Base-by-base conservation (phyloP, 169 alveolate species). In the Eimeria sp. region DNA sequence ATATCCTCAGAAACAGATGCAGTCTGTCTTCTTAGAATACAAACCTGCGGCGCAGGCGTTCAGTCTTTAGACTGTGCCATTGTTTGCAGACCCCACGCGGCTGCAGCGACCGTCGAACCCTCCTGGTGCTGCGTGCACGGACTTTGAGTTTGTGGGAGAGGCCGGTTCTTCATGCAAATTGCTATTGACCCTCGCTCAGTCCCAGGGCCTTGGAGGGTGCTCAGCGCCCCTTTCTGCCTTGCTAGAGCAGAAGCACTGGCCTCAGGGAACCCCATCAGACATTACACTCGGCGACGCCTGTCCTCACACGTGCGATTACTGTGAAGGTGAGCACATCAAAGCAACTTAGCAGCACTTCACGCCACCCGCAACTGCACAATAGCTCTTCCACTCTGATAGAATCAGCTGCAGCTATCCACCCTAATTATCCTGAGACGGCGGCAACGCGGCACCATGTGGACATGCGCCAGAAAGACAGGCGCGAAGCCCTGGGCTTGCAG, bases 131-230 rank as follows among this genome's bases (percentile, higher is more conserved):
- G 80, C 93, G 2, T 85, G 93, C 49, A 85, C 93, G 77, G 93
- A 85, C 93, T 85, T 85, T 64, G 93, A 85, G 82, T 85, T 85
- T 85, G 93, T 85, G 82, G 93, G 80, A 64, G 93, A 85, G 37
- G 77, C 93, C 9, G 93, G 93, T 11, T 85, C 93, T 13, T 85
- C 93, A 52, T 85, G 93, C 66, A 85, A 85, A 43, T 56, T 85
- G 82, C 82, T 85, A 82, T 27, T 85, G 82, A 62, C 93, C 49
- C 93, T 85, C 13, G 93, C 93, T 27, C 82, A 85, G 64, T 85
- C 93, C 23, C 93, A 85, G 80, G 82, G 62, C 66, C 93, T 85
- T 30, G 93, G 93, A 16, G 93, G 93, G 46, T 85, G 93, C 43
- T 54, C 58, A 25, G 93, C 93, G 2, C 93, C 93, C 71, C 93